Conservation (phyloP, 129 eudicot genomes). For the Smallanthus sonchifolius region DNA sequence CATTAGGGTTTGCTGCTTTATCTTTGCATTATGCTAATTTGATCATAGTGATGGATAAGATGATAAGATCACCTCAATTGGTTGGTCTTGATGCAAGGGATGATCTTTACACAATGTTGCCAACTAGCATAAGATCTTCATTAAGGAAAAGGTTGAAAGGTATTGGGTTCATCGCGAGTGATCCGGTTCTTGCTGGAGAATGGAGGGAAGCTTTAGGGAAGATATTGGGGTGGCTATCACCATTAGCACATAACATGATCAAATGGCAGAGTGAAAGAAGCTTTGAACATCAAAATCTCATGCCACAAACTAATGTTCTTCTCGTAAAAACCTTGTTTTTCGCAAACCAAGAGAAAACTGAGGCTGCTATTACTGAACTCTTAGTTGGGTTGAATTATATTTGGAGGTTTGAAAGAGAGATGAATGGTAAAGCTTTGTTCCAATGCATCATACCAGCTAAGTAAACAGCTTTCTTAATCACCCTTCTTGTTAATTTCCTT, state of each 20-base stretch:
- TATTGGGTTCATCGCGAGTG: slow-evolving; percentile 64
- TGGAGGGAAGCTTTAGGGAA: slow-evolving; percentile 85
- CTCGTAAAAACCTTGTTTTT: slow-evolving; percentile 59
- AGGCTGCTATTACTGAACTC: slow-evolving; percentile 80
- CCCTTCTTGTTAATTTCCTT: slow-evolving; percentile 2
- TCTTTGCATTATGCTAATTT: slow-evolving; percentile 71
- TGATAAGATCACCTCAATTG: slow-evolving; percentile 47
- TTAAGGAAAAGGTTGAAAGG: slow-evolving; percentile 65
- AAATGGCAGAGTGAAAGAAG: slow-evolving; percentile 93
- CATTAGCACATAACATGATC: slow-evolving; percentile 90
- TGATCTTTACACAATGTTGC: slow-evolving; percentile 57
- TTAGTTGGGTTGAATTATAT: slow-evolving; percentile 85
- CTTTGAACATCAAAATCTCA: slow-evolving; percentile 64
- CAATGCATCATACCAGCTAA: slow-evolving; percentile 31
- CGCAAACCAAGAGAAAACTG: slow-evolving; percentile 73
- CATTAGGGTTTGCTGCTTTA: slow-evolving; percentile 67
- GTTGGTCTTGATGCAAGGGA: slow-evolving; percentile 34
- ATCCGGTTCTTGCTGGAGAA: slow-evolving; percentile 70
- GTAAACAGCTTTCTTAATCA: neutral
- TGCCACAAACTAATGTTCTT: slow-evolving; percentile 60
- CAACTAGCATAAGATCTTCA: slow-evolving; percentile 51
- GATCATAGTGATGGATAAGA: slow-evolving; percentile 81
- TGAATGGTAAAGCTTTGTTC: slow-evolving; percentile 70
- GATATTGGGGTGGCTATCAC: slow-evolving; percentile 75
- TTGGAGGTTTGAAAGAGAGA: slow-evolving; percentile 93